Evolutionary conservation across 192 early-diverging fungal species (phyloP).

Genomic region (Bifiguratus adelaidae): DNA sequence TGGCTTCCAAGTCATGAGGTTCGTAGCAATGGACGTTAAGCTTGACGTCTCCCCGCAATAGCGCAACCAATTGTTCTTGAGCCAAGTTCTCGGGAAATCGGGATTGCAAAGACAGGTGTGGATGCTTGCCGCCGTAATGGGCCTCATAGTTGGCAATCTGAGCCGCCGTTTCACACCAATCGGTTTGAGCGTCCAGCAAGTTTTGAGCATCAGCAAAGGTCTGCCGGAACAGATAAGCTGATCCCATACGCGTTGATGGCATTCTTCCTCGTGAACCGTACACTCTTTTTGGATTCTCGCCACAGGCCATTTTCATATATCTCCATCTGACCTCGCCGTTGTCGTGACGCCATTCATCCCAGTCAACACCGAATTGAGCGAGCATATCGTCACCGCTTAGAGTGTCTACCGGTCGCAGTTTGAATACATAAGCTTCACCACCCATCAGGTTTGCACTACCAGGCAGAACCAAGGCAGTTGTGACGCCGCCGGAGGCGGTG

Average conservation of each 20-base stretch:
- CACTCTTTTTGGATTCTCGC: conserved; percentile 57
- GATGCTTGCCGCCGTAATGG: conserved; percentile 5
- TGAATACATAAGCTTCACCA: conserved; percentile 62
- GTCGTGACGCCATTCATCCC: no score
- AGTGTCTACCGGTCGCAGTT: conserved; percentile 37
- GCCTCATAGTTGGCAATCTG: background rate
- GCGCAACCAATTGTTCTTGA: conserved; percentile 48
- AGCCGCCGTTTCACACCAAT: conserved; percentile 43
- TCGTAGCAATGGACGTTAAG: conserved; percentile 69
- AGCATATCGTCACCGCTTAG: conserved; percentile 57
- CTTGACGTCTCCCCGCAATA: conserved; percentile 55
- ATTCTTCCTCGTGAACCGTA: conserved; percentile 27
- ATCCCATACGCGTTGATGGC: conserved; percentile 46
- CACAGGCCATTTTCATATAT: conserved; percentile 79
- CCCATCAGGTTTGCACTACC: conserved; percentile 72
- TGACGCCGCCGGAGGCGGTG: conserved; percentile 61
- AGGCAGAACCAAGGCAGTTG: conserved; percentile 61
- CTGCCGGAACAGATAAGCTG: conserved; percentile 55
- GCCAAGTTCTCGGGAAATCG: conserved; percentile 50
- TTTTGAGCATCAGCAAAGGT: conserved; percentile 36
- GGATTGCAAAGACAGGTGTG: conserved; percentile 21
- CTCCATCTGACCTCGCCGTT: conserved; percentile 33
- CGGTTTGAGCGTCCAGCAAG: conserved; percentile 34
- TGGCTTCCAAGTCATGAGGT: conserved; percentile 60
- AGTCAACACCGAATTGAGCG: conserved; percentile 33